Conservation (phyloP, 495 filamentous ascomycete species). For the Penicillium pancosmium region DNA sequence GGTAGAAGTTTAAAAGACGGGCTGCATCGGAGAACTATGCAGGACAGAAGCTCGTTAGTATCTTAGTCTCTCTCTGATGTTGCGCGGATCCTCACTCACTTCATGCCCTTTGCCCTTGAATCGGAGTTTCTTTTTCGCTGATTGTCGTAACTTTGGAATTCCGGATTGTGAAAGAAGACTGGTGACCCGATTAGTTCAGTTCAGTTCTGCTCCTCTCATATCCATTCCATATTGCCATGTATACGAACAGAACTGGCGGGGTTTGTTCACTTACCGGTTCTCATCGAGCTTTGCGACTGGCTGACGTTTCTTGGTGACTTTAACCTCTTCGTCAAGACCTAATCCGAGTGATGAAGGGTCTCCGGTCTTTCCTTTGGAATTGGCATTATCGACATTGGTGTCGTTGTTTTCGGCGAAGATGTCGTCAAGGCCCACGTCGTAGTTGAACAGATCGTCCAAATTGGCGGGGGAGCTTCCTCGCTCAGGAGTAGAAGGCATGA, state of each 20-base stretch:
- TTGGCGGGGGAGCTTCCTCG: constrained; percentile 18
- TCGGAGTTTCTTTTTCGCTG: constrained; percentile 69
- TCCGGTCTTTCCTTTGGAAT: constrained; percentile 35
- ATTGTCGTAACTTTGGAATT: constrained; percentile 77
- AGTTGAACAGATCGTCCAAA: constrained; percentile 69
- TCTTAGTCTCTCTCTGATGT: not conserved
- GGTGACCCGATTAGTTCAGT: not conserved
- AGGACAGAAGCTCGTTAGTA: constrained; percentile 6
- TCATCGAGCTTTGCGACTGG: constrained; percentile 88
- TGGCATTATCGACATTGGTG: constrained; percentile 25
- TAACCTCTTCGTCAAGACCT: constrained; percentile 86
- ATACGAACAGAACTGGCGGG: not conserved
- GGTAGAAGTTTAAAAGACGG: constrained; percentile 85
- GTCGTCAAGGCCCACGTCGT: constrained; percentile 62
- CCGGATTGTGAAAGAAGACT: constrained; percentile 80
- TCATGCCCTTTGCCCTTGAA: constrained; percentile 95
- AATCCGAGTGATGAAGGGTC: constrained; percentile 44
- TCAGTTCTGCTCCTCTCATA: too few species aligned
- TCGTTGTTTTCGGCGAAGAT: constrained; percentile 46
- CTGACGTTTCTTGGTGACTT: constrained; percentile 71
- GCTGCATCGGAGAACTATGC: constrained; percentile 80
- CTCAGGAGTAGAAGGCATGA: constrained; percentile 11
- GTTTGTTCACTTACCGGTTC: constrained; percentile 52
- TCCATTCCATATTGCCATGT: not conserved
- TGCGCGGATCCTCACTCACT: constrained; percentile 46